Conservation (phyloP, 108 stramenopile genomes). For the Thalassiosira profunda region DNA sequence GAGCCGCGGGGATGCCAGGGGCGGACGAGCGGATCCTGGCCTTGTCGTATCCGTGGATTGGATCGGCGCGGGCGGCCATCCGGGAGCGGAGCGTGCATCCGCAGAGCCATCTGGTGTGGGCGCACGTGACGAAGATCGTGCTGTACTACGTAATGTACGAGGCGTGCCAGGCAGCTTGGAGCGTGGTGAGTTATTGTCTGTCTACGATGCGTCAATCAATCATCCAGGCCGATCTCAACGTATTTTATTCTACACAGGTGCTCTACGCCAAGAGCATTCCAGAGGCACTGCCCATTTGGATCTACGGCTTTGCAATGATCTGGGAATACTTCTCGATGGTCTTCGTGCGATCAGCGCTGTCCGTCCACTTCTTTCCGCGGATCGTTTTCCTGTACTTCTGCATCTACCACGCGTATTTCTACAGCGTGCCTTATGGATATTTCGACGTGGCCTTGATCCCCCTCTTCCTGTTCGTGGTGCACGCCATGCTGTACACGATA, state of each 20-base stretch:
- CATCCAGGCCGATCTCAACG: too few relatives aligned
- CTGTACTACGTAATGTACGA: conserved; percentile 77
- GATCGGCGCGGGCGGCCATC: conserved; percentile 45
- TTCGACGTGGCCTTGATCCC: conserved; percentile 65
- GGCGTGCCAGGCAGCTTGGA: conserved; percentile 72
- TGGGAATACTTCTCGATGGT: conserved; percentile 76
- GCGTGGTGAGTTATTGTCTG: too few relatives aligned
- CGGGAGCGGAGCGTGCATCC: conserved; percentile 38
- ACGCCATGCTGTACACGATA: conserved; percentile 65
- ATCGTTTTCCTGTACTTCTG: conserved; percentile 58
- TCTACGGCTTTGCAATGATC: conserved; percentile 69
- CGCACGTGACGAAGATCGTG: conserved; percentile 53
- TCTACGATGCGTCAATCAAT: too few relatives aligned
- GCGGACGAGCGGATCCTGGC: conserved; percentile 60
- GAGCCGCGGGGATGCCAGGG: conserved; percentile 51
- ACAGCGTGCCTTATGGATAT: conserved; percentile 65
- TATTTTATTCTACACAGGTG: too few relatives aligned
- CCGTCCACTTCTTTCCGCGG: conserved; percentile 65
- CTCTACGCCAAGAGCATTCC: conserved; percentile 71
- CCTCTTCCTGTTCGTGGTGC: conserved; percentile 44
- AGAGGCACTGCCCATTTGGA: conserved; percentile 56
- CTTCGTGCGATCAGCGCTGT: conserved; percentile 48
- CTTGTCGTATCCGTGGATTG: conserved; percentile 78
- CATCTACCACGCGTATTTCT: conserved; percentile 72
- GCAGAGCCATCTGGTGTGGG: conserved; percentile 43